These are phyloP conservation scores for Penicillium thymicola DNA, from an alignment of 2,329 filamentous ascomycete genomes.

Conservation along the genomic window DNA sequence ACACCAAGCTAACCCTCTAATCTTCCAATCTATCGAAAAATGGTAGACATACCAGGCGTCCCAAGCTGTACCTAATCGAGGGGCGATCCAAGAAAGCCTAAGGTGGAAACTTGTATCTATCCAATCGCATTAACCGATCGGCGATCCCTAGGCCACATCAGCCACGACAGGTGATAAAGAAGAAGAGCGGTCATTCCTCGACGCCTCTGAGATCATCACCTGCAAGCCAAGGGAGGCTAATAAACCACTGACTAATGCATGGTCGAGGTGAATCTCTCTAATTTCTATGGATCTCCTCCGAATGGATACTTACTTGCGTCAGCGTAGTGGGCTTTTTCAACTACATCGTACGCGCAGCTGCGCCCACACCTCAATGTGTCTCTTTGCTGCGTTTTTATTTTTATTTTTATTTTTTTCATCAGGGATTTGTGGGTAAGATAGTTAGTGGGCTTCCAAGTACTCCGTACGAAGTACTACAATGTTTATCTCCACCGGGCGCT, in stretches of 20 bases:
- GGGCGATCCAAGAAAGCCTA: constrained; percentile 2
- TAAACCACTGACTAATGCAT: neutral
- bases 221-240: constrained; percentile 10
- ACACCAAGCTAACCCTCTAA: neutral
- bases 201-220: constrained; percentile 14
- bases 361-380: neutral
- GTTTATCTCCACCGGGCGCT: constrained; percentile 1
- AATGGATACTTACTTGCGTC: neutral
- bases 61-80: constrained; percentile 4
- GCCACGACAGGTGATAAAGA: constrained; percentile 1
- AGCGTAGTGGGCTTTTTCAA: neutral
- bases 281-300: neutral
- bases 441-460: neutral
- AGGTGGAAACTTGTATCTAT: neutral
- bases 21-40: neutral
- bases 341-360: neutral
- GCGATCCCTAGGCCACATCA: constrained; percentile 9
- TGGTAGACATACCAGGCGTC: neutral
- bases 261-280: neutral
- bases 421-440: neutral
- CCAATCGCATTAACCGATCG: constrained; percentile 9
- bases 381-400: neutral
- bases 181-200: neutral
- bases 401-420: neutral
- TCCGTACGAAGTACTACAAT: neutral